Conservation (phyloP, 2,329 filamentous ascomycete genomes). For the Aspergillus tanneri region DNA sequence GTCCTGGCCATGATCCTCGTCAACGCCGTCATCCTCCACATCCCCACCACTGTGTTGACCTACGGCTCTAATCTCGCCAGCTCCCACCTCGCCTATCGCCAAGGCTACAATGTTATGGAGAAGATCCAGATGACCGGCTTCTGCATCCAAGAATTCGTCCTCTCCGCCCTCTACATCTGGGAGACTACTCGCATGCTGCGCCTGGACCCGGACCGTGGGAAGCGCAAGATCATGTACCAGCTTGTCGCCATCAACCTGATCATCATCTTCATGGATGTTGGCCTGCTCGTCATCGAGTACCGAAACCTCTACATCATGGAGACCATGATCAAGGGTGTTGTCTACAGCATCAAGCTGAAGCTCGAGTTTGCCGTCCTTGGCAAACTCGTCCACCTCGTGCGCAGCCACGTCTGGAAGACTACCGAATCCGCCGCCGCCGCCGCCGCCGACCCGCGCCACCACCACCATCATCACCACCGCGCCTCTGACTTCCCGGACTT, state of each 20-base stretch:
- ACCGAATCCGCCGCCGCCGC: slow-evolving; percentile 34
- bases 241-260: slow-evolving; percentile 51
- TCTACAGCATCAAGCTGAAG: slow-evolving; percentile 52
- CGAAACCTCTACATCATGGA: slow-evolving; percentile 48
- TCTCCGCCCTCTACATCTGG: slow-evolving; percentile 55
- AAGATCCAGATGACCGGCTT: slow-evolving; percentile 59
- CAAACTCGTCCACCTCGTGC: slow-evolving; percentile 45
- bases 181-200: slow-evolving; percentile 55
- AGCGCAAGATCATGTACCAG: slow-evolving; percentile 50
- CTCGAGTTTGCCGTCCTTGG: slow-evolving; percentile 52
- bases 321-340: slow-evolving; percentile 47
- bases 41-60: slow-evolving; percentile 48
- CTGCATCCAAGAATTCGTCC: slow-evolving; percentile 56
- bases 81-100: slow-evolving; percentile 24
- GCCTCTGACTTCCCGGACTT: slow-evolving; percentile 42
- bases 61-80: slow-evolving; percentile 43
- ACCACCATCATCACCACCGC: background rate
- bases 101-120: slow-evolving; percentile 50
- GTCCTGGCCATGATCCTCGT: slow-evolving; percentile 50
- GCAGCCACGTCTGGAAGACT: slow-evolving; percentile 39
- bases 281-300: slow-evolving; percentile 46
- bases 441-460: background rate
- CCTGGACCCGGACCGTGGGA: slow-evolving; percentile 43
- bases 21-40: slow-evolving; percentile 45
- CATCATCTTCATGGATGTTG: slow-evolving; percentile 49